Evolutionary conservation across 1,139 yeast genomes (phyloP), one percentile per base, ranked within the genome.

Genomic region (Kazachstania sp.): DNA sequence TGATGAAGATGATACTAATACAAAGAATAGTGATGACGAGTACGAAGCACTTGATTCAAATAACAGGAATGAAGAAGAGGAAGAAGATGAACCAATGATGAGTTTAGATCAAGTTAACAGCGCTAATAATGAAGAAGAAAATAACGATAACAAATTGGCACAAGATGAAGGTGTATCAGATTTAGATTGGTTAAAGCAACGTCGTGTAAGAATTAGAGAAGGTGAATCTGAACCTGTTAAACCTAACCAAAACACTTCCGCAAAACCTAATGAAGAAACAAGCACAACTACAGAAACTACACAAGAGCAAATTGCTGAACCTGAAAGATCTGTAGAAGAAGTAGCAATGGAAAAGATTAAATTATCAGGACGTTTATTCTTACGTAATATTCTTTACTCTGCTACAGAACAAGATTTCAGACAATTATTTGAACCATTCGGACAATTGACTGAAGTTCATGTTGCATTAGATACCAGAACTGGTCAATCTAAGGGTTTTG

Each of bases 401-500:
- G 79, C 95, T 2, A 77, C 85, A 0, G 97, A 90, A 63, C 78
- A 77, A 1, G 98, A 92, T 48, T 83, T 88, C 60, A 69, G 71
- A 39, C 68, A 72, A 2, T 69, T 88, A 26, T 66, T 67, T 43
- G 41, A 56, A 29, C 59, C 62, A 18, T 71, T 54, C 54, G 94
- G 94, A 12, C 64, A 71, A 3, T 68, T 84, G 43, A 82, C 79
- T 54, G 92, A 84, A 66, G 95, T 88, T 1, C 98, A 92, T 65
- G 71, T 92, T 56, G 97, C 98, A 1, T 68, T 88, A 37, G 97
- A 92, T 61, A 83, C 95, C 2, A 77, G 94, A 66, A 86, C 94
- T 0, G 95, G 95, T 9, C 79, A 82, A 58, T 83, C 96, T 1
- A 92, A 92, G 66, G 99, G 99, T 0, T 87, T 87, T 66, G 96